Percentiles rank a stretch among this genome's conserved stretches.
Evolutionary conservation across 768 basidiomycete genomes (phyloP).

Genomic region (Mycena floridula): DNA sequence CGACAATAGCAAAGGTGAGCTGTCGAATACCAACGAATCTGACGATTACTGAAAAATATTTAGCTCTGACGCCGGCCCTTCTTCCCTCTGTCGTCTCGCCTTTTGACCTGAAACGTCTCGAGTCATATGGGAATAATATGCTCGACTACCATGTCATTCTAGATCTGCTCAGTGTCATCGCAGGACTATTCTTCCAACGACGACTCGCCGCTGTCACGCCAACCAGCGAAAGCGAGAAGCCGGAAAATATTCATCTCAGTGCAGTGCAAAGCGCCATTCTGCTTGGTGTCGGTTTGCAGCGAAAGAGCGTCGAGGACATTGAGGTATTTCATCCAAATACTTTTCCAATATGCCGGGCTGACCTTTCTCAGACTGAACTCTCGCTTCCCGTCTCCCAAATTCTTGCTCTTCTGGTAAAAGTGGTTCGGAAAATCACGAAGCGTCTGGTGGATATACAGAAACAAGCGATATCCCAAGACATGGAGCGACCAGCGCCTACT

Average conservation of each 20-base stretch:
- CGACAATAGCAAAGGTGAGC: constrained; percentile 31
- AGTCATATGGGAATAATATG: constrained; percentile 93
- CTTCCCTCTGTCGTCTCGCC: constrained; percentile 69
- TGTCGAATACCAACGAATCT: neutral
- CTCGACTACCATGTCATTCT: constrained; percentile 95
- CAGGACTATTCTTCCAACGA: constrained; percentile 80
- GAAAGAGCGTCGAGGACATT: constrained; percentile 84
- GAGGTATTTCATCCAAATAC: constrained; percentile 42
- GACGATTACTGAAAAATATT: neutral
- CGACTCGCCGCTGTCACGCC: constrained; percentile 27
- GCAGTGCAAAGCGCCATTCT: constrained; percentile 91
- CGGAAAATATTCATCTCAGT: constrained; percentile 61
- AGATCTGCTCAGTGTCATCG: constrained; percentile 80
- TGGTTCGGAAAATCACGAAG: constrained; percentile 79
- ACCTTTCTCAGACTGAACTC: constrained; percentile 56
- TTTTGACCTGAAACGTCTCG: constrained; percentile 92
- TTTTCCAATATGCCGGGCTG: neutral
- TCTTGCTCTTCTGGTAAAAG: constrained; percentile 87
- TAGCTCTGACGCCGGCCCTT: constrained; percentile 30
- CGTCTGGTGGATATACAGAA: constrained; percentile 74
- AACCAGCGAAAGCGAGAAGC: constrained; percentile 16
- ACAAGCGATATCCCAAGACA: constrained; percentile 59
- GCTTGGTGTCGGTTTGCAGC: constrained; percentile 82
- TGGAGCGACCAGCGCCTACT: constrained; percentile 36
- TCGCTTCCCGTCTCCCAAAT: constrained; percentile 80